These are phyloP conservation scores for Adansonia digitata DNA, from an alignment of 345 rosid species.

Conservation along the genomic window DNA sequence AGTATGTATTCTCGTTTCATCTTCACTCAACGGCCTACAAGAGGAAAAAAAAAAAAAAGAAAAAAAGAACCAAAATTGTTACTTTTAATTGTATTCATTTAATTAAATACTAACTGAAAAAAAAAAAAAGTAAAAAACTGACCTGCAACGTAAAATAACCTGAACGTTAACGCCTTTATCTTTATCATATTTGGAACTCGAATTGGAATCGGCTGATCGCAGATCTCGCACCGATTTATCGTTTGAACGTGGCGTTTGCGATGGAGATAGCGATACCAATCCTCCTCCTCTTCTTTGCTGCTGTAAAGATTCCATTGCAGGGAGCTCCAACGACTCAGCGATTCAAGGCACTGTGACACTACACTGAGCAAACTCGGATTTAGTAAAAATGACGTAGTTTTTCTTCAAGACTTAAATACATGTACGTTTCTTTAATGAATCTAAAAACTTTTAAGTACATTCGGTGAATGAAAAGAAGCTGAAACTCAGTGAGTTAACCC, in stretches of 20 bases:
- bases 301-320: slow-evolving; percentile 54
- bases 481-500: neutral
- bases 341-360: neutral
- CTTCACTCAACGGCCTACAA: slow-evolving; percentile 88
- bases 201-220: slow-evolving; percentile 71
- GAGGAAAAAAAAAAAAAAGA: neutral
- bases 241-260: slow-evolving; percentile 86
- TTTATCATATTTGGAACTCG: slow-evolving; percentile 57
- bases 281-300: slow-evolving; percentile 68
- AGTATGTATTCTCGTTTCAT: slow-evolving; percentile 63
- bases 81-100: neutral
- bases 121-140: neutral
- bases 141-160: slow-evolving; percentile 98
- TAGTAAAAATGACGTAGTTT: slow-evolving; percentile 19
- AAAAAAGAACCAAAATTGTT: neutral
- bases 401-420: neutral
- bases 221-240: slow-evolving; percentile 85
- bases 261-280: slow-evolving; percentile 65
- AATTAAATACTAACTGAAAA: neutral
- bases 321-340: slow-evolving; percentile 21
- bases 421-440: neutral
- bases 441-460: neutral
- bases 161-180: slow-evolving; percentile 98
- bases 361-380: slow-evolving; percentile 25
- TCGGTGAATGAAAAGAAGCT: neutral